Percentiles rank a stretch among this genome's conserved stretches.
phyloP scores from a whole-genome alignment of 2,329 filamentous ascomycete species.

The Ophiostoma triangulosporum region DNA sequence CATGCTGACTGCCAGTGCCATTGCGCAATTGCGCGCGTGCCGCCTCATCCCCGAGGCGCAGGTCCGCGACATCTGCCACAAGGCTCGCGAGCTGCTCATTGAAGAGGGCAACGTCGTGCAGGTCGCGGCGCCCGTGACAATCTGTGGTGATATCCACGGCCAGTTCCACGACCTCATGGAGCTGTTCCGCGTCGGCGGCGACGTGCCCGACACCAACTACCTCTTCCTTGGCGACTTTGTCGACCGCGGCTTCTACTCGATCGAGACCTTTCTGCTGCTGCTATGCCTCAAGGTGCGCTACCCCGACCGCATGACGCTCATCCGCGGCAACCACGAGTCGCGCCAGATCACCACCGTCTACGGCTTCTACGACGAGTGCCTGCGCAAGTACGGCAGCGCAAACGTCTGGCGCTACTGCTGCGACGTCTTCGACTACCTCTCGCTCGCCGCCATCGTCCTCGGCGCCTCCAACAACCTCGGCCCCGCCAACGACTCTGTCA shows the following conservation, averaged over 20 bases:
- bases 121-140: conserved; percentile 91
- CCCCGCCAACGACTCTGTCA: conserved; percentile 30
- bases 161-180: conserved; percentile 98
- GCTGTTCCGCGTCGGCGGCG: conserved; percentile 82
- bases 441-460: conserved; percentile 78
- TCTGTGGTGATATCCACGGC: conserved; percentile 94
- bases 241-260: conserved; percentile 93
- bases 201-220: conserved; percentile 91
- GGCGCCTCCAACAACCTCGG: conserved; percentile 60
- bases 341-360: conserved; percentile 96
- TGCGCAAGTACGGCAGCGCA: conserved; percentile 89
- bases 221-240: conserved; percentile 83
- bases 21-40: conserved; percentile 88
- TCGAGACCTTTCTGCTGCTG: conserved; percentile 91
- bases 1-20: conserved; percentile 40
- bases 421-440: conserved; percentile 95
- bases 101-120: conserved; percentile 96
- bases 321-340: conserved; percentile 90
- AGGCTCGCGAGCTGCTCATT: conserved; percentile 87
- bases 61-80: conserved; percentile 94
- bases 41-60: conserved; percentile 90
- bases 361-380: conserved; percentile 94
- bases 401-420: conserved; percentile 97
- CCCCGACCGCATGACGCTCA: conserved; percentile 90
- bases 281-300: conserved; percentile 95